Evolutionary conservation across 106 monocot species (phyloP).

Genomic region (Dendrobium officinale): DNA sequence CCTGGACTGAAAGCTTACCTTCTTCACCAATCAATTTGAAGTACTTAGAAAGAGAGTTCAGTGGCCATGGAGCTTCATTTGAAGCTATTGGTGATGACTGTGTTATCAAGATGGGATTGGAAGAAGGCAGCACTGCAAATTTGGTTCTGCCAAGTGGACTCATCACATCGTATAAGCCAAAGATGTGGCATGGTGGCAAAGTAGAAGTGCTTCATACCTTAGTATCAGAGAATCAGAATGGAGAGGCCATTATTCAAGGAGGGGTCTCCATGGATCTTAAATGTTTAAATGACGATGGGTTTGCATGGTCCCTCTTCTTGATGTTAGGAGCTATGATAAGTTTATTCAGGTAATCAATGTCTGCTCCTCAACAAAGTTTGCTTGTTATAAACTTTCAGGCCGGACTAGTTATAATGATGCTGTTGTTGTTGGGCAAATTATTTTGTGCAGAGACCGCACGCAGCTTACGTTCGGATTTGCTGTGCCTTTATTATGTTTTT

Average conservation of each 20-base stretch:
- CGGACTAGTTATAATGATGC: too few relatives aligned
- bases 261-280: constrained; percentile 44
- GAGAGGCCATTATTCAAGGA: constrained; percentile 31
- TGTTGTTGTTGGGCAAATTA: too few relatives aligned
- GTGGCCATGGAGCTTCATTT: constrained; percentile 57
- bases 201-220: constrained; percentile 57
- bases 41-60: constrained; percentile 53
- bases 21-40: constrained; percentile 37
- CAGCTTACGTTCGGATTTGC: too few relatives aligned
- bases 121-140: constrained; percentile 42
- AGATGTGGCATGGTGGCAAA: constrained; percentile 69
- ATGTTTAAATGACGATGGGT: constrained; percentile 13
- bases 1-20: constrained; percentile 16
- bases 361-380: neutral
- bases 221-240: constrained; percentile 31
- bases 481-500: too few relatives aligned
- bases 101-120: constrained; percentile 49
- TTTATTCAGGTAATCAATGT: constrained; percentile 45
- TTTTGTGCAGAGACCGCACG: too few relatives aligned
- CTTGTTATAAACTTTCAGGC: neutral
- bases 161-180: constrained; percentile 72
- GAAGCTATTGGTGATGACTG: constrained; percentile 52
- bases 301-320: constrained; percentile 47
- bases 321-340: constrained; percentile 38
- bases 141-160: constrained; percentile 62